Evolutionary conservation across 1,284 basidiomycete genomes (phyloP).

Genomic region (Uromyces viciae-fabae): DNA sequence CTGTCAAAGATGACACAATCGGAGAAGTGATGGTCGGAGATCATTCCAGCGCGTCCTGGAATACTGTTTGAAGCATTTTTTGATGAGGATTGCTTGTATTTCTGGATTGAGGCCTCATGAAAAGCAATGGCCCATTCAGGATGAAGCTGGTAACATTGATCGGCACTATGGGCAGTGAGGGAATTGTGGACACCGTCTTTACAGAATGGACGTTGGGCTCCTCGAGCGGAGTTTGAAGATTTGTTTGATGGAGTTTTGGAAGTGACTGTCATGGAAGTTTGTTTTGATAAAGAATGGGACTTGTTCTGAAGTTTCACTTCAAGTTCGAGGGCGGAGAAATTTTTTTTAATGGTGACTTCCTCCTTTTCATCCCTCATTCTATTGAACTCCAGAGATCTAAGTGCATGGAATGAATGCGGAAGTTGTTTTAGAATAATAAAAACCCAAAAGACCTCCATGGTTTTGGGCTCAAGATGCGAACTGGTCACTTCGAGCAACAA

Average conservation of each 20-base stretch:
- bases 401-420: neutral
- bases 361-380: neutral
- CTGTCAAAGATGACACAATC: slow-evolving; percentile 7
- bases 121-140: neutral
- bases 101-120: neutral
- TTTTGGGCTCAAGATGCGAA: neutral
- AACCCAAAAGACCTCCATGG: neutral
- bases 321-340: neutral
- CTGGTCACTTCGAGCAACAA: neutral
- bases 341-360: too few species aligned
- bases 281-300: too few species aligned
- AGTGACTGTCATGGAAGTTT: neutral
- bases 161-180: neutral
- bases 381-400: neutral
- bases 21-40: too few species aligned
- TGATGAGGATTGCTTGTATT: neutral
- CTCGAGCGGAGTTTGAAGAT: too few species aligned
- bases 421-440: neutral
- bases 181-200: neutral
- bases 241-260: neutral
- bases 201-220: too few species aligned
- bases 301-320: neutral
- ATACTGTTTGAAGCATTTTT: neutral
- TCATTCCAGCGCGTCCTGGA: neutral
- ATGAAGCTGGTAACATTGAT: neutral